Base-by-base conservation (phyloP, 73 alveolate species). In the Durusdinium trenchii region DNA sequence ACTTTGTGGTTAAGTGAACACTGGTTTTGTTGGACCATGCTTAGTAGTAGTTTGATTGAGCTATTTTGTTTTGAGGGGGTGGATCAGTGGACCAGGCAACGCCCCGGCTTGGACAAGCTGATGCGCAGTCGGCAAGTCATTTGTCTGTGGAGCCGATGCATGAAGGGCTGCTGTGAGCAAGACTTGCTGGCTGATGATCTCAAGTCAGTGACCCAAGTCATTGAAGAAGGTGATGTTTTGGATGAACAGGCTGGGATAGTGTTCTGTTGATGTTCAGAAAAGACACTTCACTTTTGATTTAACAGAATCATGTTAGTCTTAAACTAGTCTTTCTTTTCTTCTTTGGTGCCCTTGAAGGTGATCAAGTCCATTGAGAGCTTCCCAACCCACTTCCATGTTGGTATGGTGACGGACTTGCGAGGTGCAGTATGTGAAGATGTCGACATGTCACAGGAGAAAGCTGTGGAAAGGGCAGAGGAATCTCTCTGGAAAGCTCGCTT, bases 91-190 rank as follows among this genome's bases (percentile, higher is more conserved):
- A 64, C 38, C 42, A 71, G 83, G 83, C 83, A 71, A 14, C 47
- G 83, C 51, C 83, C 83, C 23, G 50, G 83, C 83, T 4, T 71
- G 47, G 83, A 71, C 83, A 18, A 71, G 23, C 14, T 71, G 51
- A 26, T 26, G 28, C 6, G 23, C 3, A 36, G 83, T n/a, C 83
- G 83, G 23, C 83, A 35, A n/a, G 50, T 71, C 30, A 50, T 71
- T 14, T 35, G 51, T 12, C 30, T n/a, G 83, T 71, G 83, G 83
- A n/a, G 5, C 47, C 47, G 83, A 3, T 18, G 18, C 50, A 71
- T 71, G 83, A 71, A n/a, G 50, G 47, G 14, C 23, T 71, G 83
- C 50, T 71, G 83, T 71, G 83, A 71, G 83, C 83, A 71, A 26
- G 83, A 71, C 50, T 32, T 71, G 51, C 83, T 36, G 76, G 43